These are phyloP conservation scores for Oemleria cerasiformis DNA, from an alignment of 306 rosid species.

Conservation along the genomic window DNA sequence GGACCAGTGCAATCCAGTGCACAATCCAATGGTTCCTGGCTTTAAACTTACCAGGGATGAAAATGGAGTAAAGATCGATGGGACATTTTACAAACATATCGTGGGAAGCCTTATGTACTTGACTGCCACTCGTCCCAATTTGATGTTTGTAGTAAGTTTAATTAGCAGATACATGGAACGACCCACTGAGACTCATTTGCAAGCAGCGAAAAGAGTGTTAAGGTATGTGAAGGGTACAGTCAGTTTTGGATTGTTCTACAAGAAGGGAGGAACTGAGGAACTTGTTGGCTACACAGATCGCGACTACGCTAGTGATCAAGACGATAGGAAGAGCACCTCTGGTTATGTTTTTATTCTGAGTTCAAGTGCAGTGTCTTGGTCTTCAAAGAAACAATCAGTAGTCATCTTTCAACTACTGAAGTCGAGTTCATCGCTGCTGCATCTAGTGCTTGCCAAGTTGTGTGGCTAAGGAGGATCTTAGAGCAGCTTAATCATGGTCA, in stretches of 20 bases:
- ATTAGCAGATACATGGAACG: too few relatives aligned
- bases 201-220: background rate
- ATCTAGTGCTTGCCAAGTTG: background rate
- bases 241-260: too few relatives aligned
- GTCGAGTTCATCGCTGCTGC: too few relatives aligned
- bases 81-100: too few relatives aligned
- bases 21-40: background rate
- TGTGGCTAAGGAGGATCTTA: background rate
- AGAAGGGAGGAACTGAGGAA: too few relatives aligned
- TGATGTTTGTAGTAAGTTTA: too few relatives aligned
- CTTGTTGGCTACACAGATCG: too few relatives aligned
- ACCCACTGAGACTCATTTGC: background rate
- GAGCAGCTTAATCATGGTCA: background rate
- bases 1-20: background rate
- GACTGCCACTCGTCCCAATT: too few relatives aligned
- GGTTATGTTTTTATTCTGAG: background rate
- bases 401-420: background rate
- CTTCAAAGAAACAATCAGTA: background rate
- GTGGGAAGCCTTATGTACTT: too few relatives aligned
- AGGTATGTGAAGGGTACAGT: background rate
- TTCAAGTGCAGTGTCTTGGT: background rate
- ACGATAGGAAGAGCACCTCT: background rate
- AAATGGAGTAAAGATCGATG: background rate
- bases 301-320: background rate
- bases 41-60: background rate